Percentiles rank a stretch among this genome's conserved stretches.
phyloP scores from a whole-genome alignment of 208 protist species.

The Plasmodiophora brassicae region DNA sequence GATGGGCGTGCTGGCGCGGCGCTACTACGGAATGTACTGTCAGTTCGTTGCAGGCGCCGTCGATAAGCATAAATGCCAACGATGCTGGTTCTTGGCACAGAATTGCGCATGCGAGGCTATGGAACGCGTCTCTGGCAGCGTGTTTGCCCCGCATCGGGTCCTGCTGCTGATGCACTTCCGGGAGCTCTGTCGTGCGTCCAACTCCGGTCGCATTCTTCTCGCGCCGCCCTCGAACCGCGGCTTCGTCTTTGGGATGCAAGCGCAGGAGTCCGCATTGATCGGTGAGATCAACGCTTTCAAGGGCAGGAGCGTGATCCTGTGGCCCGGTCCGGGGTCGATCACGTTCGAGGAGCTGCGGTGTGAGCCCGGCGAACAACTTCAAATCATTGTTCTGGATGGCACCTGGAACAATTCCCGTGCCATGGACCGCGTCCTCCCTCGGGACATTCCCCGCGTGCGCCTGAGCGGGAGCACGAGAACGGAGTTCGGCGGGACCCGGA shows the following conservation, averaged over 20 bases:
- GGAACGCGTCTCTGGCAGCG: neutral
- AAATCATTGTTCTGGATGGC: neutral
- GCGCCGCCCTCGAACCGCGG: neutral
- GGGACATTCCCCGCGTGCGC: neutral
- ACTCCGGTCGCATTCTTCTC: slow-evolving; percentile 19
- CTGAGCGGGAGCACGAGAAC: neutral
- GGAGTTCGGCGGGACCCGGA: slow-evolving; percentile 20
- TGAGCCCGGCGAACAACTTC: neutral
- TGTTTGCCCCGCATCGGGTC: neutral
- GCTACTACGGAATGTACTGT: neutral
- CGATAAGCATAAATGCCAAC: neutral
- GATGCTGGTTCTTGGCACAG: neutral
- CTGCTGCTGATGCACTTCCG: neutral
- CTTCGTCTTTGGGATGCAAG: neutral
- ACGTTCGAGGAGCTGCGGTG: neutral
- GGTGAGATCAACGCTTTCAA: neutral
- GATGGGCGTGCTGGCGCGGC: no score
- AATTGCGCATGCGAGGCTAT: neutral
- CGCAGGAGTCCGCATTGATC: neutral
- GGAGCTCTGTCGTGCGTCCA: neutral
- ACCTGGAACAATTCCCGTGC: neutral
- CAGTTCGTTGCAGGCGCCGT: neutral
- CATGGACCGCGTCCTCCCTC: neutral
- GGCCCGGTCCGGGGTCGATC: neutral
- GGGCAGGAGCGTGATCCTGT: neutral